Conservation (phyloP, 305 asterid genomes). For the Lippia alba region DNA sequence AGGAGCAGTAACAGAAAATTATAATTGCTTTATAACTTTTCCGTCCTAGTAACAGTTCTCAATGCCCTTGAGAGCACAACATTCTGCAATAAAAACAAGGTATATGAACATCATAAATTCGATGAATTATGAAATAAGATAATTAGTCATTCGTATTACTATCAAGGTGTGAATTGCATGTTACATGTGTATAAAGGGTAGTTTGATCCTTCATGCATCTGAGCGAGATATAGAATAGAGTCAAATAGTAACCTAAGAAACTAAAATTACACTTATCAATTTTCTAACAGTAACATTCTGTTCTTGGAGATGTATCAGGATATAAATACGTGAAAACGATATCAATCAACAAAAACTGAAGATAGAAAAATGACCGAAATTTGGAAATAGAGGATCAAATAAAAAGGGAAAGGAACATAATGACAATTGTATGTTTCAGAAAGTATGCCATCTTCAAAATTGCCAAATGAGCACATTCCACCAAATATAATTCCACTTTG, state of each 20-base stretch:
- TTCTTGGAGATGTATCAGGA: slow-evolving; percentile 3
- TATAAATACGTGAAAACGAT: neutral
- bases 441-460: neutral
- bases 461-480: slow-evolving; percentile 4
- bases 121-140: neutral
- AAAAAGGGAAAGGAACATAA: neutral
- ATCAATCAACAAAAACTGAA: neutral
- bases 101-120: slow-evolving; percentile 14
- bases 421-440: neutral
- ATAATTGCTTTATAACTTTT: slow-evolving; percentile 21
- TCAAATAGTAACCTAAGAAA: too few species aligned
- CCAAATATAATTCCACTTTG: neutral
- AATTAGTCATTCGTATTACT: neutral
- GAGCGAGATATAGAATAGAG: too few species aligned
- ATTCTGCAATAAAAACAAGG: slow-evolving; percentile 39
- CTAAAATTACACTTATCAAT: too few species aligned
- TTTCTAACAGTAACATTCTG: neutral
- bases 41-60: neutral
- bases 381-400: neutral
- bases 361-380: neutral
- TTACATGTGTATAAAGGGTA: neutral
- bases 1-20: slow-evolving; percentile 25
- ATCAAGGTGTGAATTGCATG: neutral
- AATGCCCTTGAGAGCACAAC: slow-evolving; percentile 24
- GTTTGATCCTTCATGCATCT: neutral